phyloP scores from a whole-genome alignment of 2,329 filamentous ascomycete genomes.

The Calonectria crousiana region DNA sequence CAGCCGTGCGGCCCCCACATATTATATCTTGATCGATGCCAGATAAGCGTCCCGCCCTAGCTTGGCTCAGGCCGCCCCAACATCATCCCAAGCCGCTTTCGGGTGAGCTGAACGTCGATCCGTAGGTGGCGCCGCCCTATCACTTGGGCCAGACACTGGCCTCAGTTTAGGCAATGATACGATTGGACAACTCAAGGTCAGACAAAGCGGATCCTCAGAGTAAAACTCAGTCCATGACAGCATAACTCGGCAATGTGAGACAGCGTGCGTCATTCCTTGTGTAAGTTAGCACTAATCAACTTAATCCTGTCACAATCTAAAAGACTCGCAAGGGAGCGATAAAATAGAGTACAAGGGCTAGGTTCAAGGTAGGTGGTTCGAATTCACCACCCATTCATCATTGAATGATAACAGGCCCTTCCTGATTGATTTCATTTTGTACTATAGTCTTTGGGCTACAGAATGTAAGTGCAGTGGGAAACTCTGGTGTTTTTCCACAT shows the following conservation, averaged over 20 bases:
- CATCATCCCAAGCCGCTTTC: neutral
- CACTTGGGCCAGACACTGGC: no score
- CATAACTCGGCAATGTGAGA: neutral
- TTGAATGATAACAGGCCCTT: no score
- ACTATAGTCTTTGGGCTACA: no score
- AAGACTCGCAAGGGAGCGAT: neutral
- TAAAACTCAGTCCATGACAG: neutral
- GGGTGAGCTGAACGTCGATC: neutral
- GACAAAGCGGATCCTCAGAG: neutral
- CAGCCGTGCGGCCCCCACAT: neutral
- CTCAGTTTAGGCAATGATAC: no score
- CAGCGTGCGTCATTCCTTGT: neutral
- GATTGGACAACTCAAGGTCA: neutral
- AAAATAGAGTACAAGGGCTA: neutral
- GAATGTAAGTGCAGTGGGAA: no score
- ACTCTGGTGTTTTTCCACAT: no score
- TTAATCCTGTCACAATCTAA: neutral
- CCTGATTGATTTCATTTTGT: no score
- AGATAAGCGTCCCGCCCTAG: neutral
- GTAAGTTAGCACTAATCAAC: no score
- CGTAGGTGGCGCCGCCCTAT: neutral
- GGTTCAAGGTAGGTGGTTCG: neutral
- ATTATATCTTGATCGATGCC: neutral
- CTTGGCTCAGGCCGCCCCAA: neutral
- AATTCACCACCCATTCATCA: no score